Evolutionary conservation across 2,329 filamentous ascomycete species (phyloP).

Genomic region (Kalaharituber pfeilii): DNA sequence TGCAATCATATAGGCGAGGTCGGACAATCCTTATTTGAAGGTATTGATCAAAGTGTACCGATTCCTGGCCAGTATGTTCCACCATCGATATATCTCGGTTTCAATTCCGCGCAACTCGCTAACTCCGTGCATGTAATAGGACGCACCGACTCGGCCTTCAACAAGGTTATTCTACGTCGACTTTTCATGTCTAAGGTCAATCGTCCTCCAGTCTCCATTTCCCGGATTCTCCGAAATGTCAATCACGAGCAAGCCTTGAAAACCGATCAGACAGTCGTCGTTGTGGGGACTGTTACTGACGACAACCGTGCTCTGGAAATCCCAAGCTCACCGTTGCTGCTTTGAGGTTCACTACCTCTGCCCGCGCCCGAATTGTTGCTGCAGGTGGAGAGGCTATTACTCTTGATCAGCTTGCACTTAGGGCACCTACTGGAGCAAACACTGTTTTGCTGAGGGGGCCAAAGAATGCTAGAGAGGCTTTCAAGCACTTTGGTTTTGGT

Average conservation of each 20-base stretch:
- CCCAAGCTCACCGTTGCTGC: constrained; percentile 85
- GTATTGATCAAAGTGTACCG: constrained; percentile 96
- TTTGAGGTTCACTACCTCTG: constrained; percentile 90
- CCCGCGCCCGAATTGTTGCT: constrained; percentile 79
- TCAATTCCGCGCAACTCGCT: not conserved
- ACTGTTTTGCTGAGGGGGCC: constrained; percentile 91
- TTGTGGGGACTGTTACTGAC: constrained; percentile 91
- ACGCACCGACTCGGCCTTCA: constrained; percentile 92
- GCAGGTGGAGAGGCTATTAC: constrained; percentile 92
- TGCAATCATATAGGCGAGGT: constrained; percentile 53
- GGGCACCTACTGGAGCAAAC: constrained; percentile 90
- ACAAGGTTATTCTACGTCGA: constrained; percentile 94
- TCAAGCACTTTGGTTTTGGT: constrained; percentile 98
- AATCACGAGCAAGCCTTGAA: constrained; percentile 45
- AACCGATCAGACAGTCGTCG: constrained; percentile 62
- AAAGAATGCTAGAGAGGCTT: constrained; percentile 93
- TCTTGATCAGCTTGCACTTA: constrained; percentile 89
- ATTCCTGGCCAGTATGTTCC: constrained; percentile 76
- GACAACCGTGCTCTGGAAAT: constrained; percentile 84
- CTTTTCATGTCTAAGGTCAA: constrained; percentile 99
- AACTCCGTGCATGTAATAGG: constrained; percentile 10
- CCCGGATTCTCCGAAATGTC: constrained; percentile 62
- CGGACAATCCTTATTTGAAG: constrained; percentile 94
- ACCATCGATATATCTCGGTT: not conserved
- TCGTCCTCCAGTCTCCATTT: constrained; percentile 86